A percentile compares a stretch with the other conserved stretches of the same genome.
These are phyloP conservation scores for Scedosporium apiospermum DNA, from an alignment of 2,329 filamentous ascomycete species.

Conservation along the genomic window DNA sequence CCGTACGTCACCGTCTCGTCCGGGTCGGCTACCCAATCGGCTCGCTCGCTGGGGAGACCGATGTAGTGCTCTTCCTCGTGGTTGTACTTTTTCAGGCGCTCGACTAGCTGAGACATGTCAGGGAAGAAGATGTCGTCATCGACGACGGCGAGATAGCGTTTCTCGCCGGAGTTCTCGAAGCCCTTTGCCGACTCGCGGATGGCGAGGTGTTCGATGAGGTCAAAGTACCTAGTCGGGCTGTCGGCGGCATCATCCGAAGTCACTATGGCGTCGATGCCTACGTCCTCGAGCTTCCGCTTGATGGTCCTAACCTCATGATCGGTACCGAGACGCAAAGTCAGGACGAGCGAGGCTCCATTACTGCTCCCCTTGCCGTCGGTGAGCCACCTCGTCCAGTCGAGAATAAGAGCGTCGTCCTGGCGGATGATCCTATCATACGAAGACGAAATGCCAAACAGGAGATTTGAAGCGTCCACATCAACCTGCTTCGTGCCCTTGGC, in stretches of 20 bases:
- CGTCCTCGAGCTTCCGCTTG: slow-evolving; percentile 18
- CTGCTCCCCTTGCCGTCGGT: slow-evolving; percentile 28
- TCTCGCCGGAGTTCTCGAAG: slow-evolving; percentile 14
- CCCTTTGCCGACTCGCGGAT: slow-evolving; percentile 23
- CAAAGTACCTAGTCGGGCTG: slow-evolving; percentile 24
- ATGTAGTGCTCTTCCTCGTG: slow-evolving; percentile 25
- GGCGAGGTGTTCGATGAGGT: slow-evolving; percentile 25
- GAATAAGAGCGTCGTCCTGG: slow-evolving; percentile 27
- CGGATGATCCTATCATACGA: slow-evolving; percentile 29
- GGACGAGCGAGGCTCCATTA: slow-evolving; percentile 32
- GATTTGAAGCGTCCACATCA: slow-evolving; percentile 26
- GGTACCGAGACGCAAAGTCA: slow-evolving; percentile 29
- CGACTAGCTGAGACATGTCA: slow-evolving; percentile 26
- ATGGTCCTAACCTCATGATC: slow-evolving; percentile 22
- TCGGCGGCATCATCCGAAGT: slow-evolving; percentile 21
- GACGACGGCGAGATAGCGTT: slow-evolving; percentile 32
- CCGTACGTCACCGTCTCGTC: slow-evolving; percentile 30
- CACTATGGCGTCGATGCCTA: slow-evolving; percentile 30
- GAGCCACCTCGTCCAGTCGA: slow-evolving; percentile 36
- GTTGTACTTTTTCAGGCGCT: slow-evolving; percentile 25
- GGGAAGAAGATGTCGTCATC: slow-evolving; percentile 39
- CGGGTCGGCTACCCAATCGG: slow-evolving; percentile 30
- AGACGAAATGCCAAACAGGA: slow-evolving; percentile 20
- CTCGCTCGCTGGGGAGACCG: slow-evolving; percentile 31
- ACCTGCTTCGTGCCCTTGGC: slow-evolving; percentile 19